Evolutionary conservation across 352 stramenopile genomes (phyloP), one percentile per base, ranked within the genome.

Genomic region (Globisporangium ultimum): DNA sequence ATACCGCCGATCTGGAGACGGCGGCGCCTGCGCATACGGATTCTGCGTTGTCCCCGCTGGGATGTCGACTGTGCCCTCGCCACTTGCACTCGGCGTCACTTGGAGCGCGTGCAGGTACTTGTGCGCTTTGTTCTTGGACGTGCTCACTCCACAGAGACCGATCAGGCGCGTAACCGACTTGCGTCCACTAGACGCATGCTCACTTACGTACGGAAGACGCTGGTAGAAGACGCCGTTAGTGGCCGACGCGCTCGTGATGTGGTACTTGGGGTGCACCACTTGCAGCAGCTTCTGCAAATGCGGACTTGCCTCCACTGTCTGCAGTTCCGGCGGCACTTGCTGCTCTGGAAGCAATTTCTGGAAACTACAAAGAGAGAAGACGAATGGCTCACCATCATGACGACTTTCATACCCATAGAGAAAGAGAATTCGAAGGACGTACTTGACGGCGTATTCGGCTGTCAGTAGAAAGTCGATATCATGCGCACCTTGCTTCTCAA

Each of bases 61-160:
- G 38, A 93, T 89, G 43, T 89, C 79, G 7, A 87, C 66, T 8
- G 76, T 60, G 15, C 78, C 66, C 34, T 55, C 59, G 17, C 24
- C 24, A 32, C 67, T 54, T 0, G 61, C 66, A 32, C 61, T 66
- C 0, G 79, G 74, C 2, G 74, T 63, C 21, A 93, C 77, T 38
- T 91, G 81, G 2, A 93, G 63, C 3, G 84, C 84, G 48, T 93
- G 84, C 12, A 93, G 68, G 58, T 89, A 93, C 66, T 93, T 93
- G 46, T 80, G 84, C 2, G 71, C 67, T 68, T 90, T 89, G 64
- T 93, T 76, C 59, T 89, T 88, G 41, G 70, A 63, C 14, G 60
- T 65, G 42, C 70, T 88, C 0, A 88, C 70, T 28, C 76, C 74
- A 34, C 76, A 84, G 20, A 93, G 71, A 6, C 72, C 75, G 60